Evolutionary conservation across 1,284 basidiomycete genomes (phyloP).

Genomic region (Melanopsichium pennsylvanicum): DNA sequence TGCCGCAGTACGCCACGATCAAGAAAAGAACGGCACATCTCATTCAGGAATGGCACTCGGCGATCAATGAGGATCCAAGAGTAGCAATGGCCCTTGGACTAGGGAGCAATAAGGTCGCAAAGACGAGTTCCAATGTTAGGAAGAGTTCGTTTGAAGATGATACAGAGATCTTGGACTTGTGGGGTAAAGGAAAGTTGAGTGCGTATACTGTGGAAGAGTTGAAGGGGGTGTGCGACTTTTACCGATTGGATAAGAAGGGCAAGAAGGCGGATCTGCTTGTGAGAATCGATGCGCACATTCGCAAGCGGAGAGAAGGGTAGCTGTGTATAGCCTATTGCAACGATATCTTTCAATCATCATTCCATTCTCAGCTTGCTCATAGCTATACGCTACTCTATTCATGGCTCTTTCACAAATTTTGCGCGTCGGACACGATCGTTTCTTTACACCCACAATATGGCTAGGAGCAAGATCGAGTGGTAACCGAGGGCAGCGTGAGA

Average conservation of each 20-base stretch:
- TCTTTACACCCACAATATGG: no score
- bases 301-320: conserved; percentile 21
- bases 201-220: conserved; percentile 52
- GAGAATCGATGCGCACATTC: conserved; percentile 39
- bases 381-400: not conserved
- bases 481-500: no score
- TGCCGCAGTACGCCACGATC: conserved; percentile 80
- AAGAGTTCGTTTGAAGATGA: conserved; percentile 42
- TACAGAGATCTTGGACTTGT: conserved; percentile 32
- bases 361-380: no score
- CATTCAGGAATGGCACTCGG: conserved; percentile 78
- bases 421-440: no score
- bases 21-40: conserved; percentile 80
- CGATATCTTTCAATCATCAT: no score
- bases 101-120: conserved; percentile 9
- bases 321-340: no score
- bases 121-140: conserved; percentile 32
- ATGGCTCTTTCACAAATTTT: no score
- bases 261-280: conserved; percentile 57
- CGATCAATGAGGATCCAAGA: conserved; percentile 72
- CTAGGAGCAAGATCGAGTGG: no score
- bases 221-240: conserved; percentile 48
- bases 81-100: conserved; percentile 4
- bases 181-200: conserved; percentile 39
- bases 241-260: conserved; percentile 50